Conservation (phyloP, 768 basidiomycete species). For the Coprinopsis marcescibilis region DNA sequence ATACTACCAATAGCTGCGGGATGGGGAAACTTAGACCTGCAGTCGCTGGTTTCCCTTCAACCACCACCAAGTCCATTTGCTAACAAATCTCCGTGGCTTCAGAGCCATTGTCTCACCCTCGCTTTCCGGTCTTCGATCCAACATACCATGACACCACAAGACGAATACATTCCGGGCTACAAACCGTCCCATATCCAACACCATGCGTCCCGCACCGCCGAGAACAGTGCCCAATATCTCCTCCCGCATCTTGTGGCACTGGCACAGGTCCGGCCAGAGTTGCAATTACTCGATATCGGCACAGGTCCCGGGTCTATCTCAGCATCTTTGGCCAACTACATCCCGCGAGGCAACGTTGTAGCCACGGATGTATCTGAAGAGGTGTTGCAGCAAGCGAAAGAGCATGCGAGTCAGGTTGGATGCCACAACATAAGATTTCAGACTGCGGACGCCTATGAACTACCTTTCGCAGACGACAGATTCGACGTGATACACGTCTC, state of each 20-base stretch:
- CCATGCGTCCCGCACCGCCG: slow-evolving; percentile 2
- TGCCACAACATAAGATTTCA: slow-evolving; percentile 33
- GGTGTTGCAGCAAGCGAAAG: slow-evolving; percentile 30
- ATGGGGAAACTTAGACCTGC: too few relatives aligned
- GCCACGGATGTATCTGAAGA: slow-evolving; percentile 34
- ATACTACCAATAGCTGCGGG: too few relatives aligned
- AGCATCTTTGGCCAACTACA: slow-evolving; percentile 32
- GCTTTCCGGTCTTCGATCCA: too few relatives aligned
- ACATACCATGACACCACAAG: background rate
- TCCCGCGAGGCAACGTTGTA: slow-evolving; percentile 35
- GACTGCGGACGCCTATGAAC: slow-evolving; percentile 30
- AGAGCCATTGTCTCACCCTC: too few relatives aligned
- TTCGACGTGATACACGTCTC: slow-evolving; percentile 49
- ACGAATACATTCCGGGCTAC: background rate
- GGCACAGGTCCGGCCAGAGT: background rate
- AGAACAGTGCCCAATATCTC: slow-evolving; percentile 7
- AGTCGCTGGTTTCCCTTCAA: too few relatives aligned
- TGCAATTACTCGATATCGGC: slow-evolving; percentile 44
- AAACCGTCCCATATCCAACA: background rate
- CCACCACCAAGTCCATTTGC: too few relatives aligned
- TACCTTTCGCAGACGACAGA: slow-evolving; percentile 31
- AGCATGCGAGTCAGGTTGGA: slow-evolving; percentile 20
- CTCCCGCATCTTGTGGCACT: background rate
- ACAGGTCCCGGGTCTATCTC: slow-evolving; percentile 52
- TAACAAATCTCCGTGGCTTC: too few relatives aligned